These are phyloP conservation scores for Cenococcum geophilum DNA, from an alignment of 495 filamentous ascomycete genomes.

Conservation along the genomic window DNA sequence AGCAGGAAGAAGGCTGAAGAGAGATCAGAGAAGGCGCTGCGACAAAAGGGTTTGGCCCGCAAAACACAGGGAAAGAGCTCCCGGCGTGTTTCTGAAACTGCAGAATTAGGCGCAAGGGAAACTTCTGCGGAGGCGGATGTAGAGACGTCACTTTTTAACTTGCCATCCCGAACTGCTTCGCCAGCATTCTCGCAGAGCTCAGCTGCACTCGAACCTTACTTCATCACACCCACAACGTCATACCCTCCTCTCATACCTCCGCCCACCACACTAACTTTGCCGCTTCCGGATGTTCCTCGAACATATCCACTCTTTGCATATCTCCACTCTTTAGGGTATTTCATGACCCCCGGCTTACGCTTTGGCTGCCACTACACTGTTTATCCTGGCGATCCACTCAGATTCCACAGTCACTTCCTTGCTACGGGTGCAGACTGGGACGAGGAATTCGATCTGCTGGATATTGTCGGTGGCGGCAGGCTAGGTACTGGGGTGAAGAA, in stretches of 20 bases:
- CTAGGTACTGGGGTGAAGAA: conserved; percentile 95
- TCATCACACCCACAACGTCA: conserved; percentile 57
- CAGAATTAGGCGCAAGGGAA: background rate
- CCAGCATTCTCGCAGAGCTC: background rate
- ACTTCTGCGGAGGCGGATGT: background rate
- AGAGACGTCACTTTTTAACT: conserved; percentile 7
- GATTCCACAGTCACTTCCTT: conserved; percentile 91
- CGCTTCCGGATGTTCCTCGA: conserved; percentile 43
- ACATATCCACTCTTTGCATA: conserved; percentile 65
- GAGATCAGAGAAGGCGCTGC: conserved; percentile 27
- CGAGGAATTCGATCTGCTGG: conserved; percentile 72
- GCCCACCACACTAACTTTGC: conserved; percentile 32
- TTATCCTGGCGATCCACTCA: conserved; percentile 89
- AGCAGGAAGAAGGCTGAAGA: conserved; percentile 40
- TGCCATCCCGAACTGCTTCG: background rate
- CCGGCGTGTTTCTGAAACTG: background rate
- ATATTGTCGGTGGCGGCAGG: conserved; percentile 77
- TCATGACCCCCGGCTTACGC: conserved; percentile 80
- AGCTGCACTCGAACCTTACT: conserved; percentile 34
- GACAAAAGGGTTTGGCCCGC: conserved; percentile 22
- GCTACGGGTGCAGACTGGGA: conserved; percentile 76
- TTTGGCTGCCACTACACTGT: conserved; percentile 93
- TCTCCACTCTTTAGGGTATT: conserved; percentile 75
- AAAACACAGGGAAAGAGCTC: conserved; percentile 4
- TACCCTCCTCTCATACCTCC: conserved; percentile 45